Conservation (phyloP, 1,284 basidiomycete species). For the Wallemia hederae region DNA sequence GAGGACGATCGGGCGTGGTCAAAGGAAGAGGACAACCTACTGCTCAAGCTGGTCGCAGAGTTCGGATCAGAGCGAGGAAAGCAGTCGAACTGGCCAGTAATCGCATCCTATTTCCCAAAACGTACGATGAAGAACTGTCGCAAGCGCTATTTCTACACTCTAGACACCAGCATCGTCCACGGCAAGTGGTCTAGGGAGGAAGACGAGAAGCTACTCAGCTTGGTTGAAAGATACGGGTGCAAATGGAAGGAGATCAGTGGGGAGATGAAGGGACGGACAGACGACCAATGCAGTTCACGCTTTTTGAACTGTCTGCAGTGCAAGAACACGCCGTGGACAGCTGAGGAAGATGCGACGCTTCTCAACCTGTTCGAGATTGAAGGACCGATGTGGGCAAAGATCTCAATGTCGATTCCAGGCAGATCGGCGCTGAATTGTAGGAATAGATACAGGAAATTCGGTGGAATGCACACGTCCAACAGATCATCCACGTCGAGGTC, state of each 20-base stretch:
- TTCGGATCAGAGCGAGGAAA: not conserved
- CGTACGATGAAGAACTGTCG: not conserved
- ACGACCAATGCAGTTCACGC: not conserved
- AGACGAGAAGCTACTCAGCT: not conserved
- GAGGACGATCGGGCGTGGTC: not conserved
- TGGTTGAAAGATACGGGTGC: not conserved
- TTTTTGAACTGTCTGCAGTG: not conserved
- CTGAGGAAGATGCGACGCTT: not conserved
- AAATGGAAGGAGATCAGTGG: not conserved
- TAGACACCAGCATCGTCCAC: not conserved
- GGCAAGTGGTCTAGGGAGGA: not conserved
- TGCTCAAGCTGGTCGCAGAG: not conserved
- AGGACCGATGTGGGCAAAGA: not conserved
- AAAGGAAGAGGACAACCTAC: not conserved
- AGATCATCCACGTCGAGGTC: not conserved
- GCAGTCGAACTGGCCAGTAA: not conserved
- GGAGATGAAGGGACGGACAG: not conserved
- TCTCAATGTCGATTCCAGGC: not conserved
- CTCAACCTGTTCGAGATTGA: not conserved
- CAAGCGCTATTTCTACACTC: not conserved
- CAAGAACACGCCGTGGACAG: not conserved
- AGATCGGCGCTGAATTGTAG: not conserved
- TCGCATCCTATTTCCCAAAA: not conserved
- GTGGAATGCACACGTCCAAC: not conserved
- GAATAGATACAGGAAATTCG: not conserved